Conservation (phyloP, 139 green algal species). For the Chlamydomonas incerta region DNA sequence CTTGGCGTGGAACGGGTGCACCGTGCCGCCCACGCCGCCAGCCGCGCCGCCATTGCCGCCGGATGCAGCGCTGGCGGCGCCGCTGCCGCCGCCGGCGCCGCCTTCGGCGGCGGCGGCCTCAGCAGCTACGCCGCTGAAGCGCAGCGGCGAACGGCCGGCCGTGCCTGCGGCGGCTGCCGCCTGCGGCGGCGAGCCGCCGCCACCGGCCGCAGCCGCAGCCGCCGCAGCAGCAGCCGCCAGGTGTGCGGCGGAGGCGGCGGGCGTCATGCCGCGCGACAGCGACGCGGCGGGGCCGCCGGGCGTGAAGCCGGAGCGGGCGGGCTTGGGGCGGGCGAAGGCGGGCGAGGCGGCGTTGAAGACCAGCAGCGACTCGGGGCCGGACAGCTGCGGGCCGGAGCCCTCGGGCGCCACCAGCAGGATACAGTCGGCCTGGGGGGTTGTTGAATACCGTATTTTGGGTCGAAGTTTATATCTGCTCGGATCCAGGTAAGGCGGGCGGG, state of each 20-base stretch:
- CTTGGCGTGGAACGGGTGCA: no score
- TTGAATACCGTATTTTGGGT: no score
- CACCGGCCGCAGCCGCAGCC: not conserved
- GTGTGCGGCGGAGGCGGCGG: not conserved
- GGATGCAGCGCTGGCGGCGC: no score
- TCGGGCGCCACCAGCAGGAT: conserved; percentile 66
- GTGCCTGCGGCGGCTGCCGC: no score
- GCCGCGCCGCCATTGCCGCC: no score
- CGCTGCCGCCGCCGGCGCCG: no score
- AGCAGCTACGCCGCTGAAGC: no score
- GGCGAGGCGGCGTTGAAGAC: conserved; percentile 45
- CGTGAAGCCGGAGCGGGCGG: conserved; percentile 2
- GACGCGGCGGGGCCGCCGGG: not conserved
- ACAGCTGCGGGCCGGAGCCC: conserved; percentile 45
- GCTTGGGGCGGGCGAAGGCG: conserved; percentile 23
- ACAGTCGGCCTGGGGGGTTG: conserved; percentile 66
- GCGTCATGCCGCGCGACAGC: not conserved
- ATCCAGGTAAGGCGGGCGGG: no score
- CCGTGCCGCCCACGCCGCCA: no score
- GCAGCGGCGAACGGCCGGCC: no score
- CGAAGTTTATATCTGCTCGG: no score
- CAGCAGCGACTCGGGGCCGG: conserved; percentile 40
- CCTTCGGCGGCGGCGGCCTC: not conserved
- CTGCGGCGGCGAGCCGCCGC: not conserved
- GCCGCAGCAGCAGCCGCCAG: not conserved